Percentiles rank a stretch among this genome's conserved stretches.
Conservation (phyloP, 2,329 filamentous ascomycete genomes). For the Berkeleyomyces rouxiae region DNA sequence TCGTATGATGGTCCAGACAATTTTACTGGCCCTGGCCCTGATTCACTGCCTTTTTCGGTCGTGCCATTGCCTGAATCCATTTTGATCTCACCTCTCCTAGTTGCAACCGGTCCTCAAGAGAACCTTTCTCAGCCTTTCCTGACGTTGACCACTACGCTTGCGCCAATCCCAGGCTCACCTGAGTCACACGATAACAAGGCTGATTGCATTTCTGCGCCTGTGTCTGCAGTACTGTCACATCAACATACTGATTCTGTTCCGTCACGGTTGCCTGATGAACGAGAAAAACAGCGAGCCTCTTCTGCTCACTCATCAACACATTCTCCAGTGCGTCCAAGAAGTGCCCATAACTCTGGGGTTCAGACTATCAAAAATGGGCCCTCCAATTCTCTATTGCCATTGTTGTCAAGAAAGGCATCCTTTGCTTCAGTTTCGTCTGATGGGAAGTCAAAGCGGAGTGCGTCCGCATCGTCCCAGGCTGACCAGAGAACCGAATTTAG, state of each 20-base stretch:
- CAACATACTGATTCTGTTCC: neutral
- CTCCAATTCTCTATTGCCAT: neutral
- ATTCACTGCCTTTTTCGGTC: neutral
- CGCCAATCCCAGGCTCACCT: conserved; percentile 11
- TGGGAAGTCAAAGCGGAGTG: neutral
- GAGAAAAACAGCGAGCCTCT: neutral
- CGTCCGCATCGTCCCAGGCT: neutral
- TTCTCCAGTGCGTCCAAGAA: neutral
- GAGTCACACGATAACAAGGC: conserved; percentile 1
- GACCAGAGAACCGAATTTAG: neutral
- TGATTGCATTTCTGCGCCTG: neutral
- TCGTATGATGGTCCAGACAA: neutral
- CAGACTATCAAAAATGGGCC: neutral
- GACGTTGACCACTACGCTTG: conserved; percentile 1
- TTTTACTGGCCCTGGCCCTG: neutral
- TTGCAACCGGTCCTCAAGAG: neutral
- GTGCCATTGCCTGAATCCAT: neutral
- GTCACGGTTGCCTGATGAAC: neutral
- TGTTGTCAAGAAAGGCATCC: neutral
- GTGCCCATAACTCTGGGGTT: neutral
- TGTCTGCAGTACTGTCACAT: neutral
- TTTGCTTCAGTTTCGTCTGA: neutral
- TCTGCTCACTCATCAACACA: neutral
- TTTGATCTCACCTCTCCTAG: neutral
- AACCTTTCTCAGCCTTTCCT: neutral